phyloP scores from a whole-genome alignment of 2,329 filamentous ascomycete genomes.

The Fusarium sp. region DNA sequence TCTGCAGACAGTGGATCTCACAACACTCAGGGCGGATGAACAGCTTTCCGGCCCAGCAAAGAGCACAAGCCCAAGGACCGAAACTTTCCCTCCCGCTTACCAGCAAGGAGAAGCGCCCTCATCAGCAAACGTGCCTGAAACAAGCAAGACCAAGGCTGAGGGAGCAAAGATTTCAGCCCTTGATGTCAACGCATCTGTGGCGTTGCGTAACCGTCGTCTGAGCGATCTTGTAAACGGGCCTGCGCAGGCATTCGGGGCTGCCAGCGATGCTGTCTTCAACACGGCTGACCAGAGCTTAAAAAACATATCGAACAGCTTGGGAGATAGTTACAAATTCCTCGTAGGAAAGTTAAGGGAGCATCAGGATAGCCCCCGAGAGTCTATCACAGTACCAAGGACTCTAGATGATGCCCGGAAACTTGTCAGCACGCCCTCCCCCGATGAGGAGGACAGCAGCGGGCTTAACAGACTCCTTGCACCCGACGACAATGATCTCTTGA shows the following conservation, averaged over 20 bases:
- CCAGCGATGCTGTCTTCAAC: conserved; percentile 84
- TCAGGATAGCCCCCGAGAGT: conserved; percentile 54
- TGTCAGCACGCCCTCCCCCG: conserved; percentile 75
- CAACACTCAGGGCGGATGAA: conserved; percentile 86
- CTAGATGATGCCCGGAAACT: conserved; percentile 92
- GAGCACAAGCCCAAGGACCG: conserved; percentile 57
- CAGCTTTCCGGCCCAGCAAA: conserved; percentile 74
- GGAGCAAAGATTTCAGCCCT: conserved; percentile 52
- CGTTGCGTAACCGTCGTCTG: conserved; percentile 76
- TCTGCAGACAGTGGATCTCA: conserved; percentile 92
- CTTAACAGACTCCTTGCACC: conserved; percentile 61
- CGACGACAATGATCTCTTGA: conserved; percentile 48
- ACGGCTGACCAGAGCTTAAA: conserved; percentile 93
- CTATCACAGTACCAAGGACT: conserved; percentile 81
- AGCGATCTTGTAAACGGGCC: conserved; percentile 89
- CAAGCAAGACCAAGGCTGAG: conserved; percentile 45
- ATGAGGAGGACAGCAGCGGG: conserved; percentile 71
- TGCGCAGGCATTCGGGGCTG: conserved; percentile 81
- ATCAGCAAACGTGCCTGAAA: conserved; percentile 46
- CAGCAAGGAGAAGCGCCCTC: conserved; percentile 55
- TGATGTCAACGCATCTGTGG: conserved; percentile 57
- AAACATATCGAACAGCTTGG: conserved; percentile 88
- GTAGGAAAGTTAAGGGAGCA: conserved; percentile 87
- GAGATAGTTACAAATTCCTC: conserved; percentile 93
- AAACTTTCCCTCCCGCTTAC: conserved; percentile 68